Base-by-base conservation (phyloP, 2,329 filamentous ascomycete species). In the Alternaria conjuncta region DNA sequence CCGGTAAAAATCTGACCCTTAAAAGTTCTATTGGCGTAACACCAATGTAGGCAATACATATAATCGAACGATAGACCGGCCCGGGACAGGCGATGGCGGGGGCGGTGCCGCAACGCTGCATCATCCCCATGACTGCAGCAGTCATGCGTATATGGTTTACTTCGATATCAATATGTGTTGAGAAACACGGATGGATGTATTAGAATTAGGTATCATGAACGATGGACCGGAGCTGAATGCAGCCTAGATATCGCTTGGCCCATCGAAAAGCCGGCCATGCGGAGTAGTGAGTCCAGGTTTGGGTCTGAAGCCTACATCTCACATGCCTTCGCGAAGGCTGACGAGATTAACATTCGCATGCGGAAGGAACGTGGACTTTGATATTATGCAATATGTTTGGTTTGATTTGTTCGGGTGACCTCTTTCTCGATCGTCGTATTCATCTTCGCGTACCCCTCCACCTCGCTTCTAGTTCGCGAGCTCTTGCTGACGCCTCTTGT, bases 391-490 rank as follows among this genome's bases (percentile, higher is more conserved):
- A 11, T 41, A 20, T 12, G 12, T 15, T 36, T n/a, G 15, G 20
- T 11, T 36, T 53, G 9, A 20, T 10, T 6, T 32, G 18, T 20
- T 23, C 3, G 21, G 13, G 18, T 23, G 10, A 6, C 18, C 47
- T 43, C 20, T 15, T 20, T 20, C 46, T 28, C 15, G 4, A 8
- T 11, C 15, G 3, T 18, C 18, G 5, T 46, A 6, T 12, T 60
- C 41, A 59, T 60, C 63, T 60, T 23, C 68, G 57, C 47, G 64
- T 64, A 25, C 62, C 65, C 28, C 69, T 78, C 83, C 83, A 85
- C 55, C 81, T 73, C 32, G 76, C 76, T 57, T 83, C 82, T 62
- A 85, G 61, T 61, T 85, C 83, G 57, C 80, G 73, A 50, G 83
- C 83, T 63, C 83, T 72, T 32, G 78, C 75, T 12, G 79, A 75